Percentiles rank a stretch among this genome's conserved stretches.
phyloP scores from a whole-genome alignment of 2,329 filamentous ascomycete genomes.

The Neofusicoccum umdonicola region DNA sequence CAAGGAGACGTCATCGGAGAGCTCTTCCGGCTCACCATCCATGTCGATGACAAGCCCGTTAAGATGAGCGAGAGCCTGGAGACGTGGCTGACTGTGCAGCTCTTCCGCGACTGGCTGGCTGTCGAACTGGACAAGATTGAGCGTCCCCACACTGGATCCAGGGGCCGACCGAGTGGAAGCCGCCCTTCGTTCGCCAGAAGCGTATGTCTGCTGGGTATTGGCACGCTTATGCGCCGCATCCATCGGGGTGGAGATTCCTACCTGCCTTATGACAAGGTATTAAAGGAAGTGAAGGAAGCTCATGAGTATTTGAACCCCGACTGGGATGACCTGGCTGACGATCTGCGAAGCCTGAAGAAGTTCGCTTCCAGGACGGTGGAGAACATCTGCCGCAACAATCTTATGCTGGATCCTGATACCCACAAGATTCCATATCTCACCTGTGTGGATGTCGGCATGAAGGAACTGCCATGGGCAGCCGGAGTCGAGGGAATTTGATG shows the following conservation, averaged over 20 bases:
- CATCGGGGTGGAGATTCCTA: constrained; percentile 28
- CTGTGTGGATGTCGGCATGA: constrained; percentile 28
- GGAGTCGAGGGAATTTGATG: background rate
- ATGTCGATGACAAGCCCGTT: background rate
- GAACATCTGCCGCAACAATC: constrained; percentile 23
- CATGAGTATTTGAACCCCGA: constrained; percentile 19
- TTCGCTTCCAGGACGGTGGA: constrained; percentile 24
- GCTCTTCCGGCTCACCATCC: constrained; percentile 27
- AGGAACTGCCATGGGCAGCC: constrained; percentile 23
- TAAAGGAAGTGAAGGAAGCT: constrained; percentile 20
- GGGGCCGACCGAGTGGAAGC: background rate
- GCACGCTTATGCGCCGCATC: constrained; percentile 30
- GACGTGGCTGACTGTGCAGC: constrained; percentile 30
- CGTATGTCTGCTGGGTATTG: constrained; percentile 20
- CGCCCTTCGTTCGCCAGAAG: background rate
- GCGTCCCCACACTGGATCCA: background rate
- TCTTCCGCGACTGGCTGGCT: constrained; percentile 32
- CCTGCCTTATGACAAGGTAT: constrained; percentile 26
- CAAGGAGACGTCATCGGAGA: constrained; percentile 25
- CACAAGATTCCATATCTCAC: constrained; percentile 34
- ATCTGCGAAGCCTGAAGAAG: constrained; percentile 28
- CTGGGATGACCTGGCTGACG: constrained; percentile 24
- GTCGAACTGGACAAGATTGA: constrained; percentile 21
- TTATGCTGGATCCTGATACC: constrained; percentile 30
- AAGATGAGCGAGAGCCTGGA: constrained; percentile 19